Evolutionary conservation across 306 rosid species (phyloP).

Genomic region (Medicago lupulina): DNA sequence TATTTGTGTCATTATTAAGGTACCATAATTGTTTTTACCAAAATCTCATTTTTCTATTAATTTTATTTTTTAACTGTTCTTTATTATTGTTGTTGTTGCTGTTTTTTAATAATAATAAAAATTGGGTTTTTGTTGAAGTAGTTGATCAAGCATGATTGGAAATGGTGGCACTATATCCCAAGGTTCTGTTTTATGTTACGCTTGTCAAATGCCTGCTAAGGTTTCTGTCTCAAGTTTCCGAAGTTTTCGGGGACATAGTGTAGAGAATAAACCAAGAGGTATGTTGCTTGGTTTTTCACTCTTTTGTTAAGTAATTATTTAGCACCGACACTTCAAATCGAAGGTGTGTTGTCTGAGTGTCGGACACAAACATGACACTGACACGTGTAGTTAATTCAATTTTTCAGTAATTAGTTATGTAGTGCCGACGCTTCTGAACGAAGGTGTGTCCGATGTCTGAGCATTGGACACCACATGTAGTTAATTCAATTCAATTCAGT

Average conservation of each 20-base stretch:
- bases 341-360: neutral
- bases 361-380: neutral
- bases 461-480: neutral
- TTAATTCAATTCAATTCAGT: neutral
- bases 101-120: neutral
- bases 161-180: slow-evolving; percentile 56
- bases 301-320: neutral
- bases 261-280: slow-evolving; percentile 50
- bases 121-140: slow-evolving; percentile 18
- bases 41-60: neutral
- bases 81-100: neutral
- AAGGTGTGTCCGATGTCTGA: neutral
- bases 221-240: slow-evolving; percentile 48
- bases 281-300: neutral
- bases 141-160: slow-evolving; percentile 59
- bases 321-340: neutral
- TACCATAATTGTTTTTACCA: neutral
- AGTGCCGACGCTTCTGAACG: neutral
- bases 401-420: neutral
- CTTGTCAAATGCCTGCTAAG: slow-evolving; percentile 50
- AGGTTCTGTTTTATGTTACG: slow-evolving; percentile 47
- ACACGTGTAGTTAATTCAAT: neutral
- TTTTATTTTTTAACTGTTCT: neutral
- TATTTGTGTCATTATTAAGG: neutral
- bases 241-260: slow-evolving; percentile 50